Conservation (phyloP, 495 filamentous ascomycete genomes). For the Penicillium bovifimosum region DNA sequence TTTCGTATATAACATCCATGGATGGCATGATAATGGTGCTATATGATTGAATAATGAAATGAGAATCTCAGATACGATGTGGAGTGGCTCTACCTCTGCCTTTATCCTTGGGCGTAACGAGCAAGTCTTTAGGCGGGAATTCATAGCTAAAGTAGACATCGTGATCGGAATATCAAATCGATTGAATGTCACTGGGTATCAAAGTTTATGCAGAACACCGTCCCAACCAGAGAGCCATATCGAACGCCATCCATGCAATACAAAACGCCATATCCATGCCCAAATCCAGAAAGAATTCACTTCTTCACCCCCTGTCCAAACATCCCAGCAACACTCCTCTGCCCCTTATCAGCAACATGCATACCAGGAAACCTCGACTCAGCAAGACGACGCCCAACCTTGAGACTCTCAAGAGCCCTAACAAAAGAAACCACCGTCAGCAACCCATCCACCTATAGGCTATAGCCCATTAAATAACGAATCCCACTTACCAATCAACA, state of each 20-base stretch:
- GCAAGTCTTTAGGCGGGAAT: too few relatives aligned
- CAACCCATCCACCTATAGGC: neutral
- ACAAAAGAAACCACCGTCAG: neutral
- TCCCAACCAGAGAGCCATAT: neutral
- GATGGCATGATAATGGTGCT: slow-evolving; percentile 24
- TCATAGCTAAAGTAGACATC: neutral
- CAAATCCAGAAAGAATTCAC: neutral
- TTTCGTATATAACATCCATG: slow-evolving; percentile 21
- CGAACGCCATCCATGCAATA: neutral
- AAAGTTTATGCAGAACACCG: neutral
- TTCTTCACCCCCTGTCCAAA: slow-evolving; percentile 24
- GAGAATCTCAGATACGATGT: neutral
- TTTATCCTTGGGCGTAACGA: too few relatives aligned
- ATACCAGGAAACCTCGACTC: slow-evolving; percentile 65
- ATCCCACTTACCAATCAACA: slow-evolving; percentile 68
- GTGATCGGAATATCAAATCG: neutral
- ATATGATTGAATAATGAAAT: slow-evolving; percentile 21
- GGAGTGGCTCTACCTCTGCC: neutral
- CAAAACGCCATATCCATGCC: neutral
- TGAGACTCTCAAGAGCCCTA: slow-evolving; percentile 75
- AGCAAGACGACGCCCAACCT: slow-evolving; percentile 63
- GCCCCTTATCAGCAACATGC: slow-evolving; percentile 53
- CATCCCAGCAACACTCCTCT: slow-evolving; percentile 56
- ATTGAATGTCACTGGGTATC: slow-evolving; percentile 6
- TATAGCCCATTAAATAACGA: neutral